A percentile compares a stretch with the other conserved stretches of the same genome.
These are phyloP conservation scores for Syzygium aromaticum DNA, from an alignment of 345 rosid genomes.

Conservation along the genomic window DNA sequence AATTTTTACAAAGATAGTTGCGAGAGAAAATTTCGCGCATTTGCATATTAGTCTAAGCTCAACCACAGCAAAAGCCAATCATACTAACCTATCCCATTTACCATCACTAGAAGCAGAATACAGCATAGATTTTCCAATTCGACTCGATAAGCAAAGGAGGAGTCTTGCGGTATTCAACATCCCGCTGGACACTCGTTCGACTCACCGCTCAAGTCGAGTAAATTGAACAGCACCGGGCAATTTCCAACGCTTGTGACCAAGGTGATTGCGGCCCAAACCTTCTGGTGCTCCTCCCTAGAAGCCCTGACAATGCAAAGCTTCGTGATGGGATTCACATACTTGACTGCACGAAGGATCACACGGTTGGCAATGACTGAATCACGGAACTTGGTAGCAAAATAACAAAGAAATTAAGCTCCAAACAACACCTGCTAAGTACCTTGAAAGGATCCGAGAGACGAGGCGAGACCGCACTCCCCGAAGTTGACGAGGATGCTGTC, in stretches of 20 bases:
- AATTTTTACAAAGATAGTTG: background rate
- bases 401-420: background rate
- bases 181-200: background rate
- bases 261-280: conserved; percentile 73
- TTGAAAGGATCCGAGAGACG: conserved; percentile 56
- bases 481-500: conserved; percentile 63
- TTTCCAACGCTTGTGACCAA: conserved; percentile 54
- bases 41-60: too few relatives aligned
- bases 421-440: conserved; percentile 1
- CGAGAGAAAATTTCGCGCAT: background rate
- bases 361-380: background rate
- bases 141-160: background rate
- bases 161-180: background rate
- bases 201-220: conserved; percentile 66
- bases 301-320: conserved; percentile 61
- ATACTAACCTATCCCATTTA: fast-evolving
- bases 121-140: too few relatives aligned
- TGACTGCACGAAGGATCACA: conserved; percentile 30
- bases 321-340: conserved; percentile 67
- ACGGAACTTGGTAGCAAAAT: background rate
- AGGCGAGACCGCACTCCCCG: conserved; percentile 72
- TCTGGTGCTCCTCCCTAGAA: conserved; percentile 62
- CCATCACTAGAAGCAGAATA: background rate
- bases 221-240: conserved; percentile 55
- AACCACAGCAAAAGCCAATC: background rate